Evolutionary conservation across 352 stramenopile species (phyloP), one percentile per base, ranked within the genome.

Genomic region (Globisporangium camurandrum): DNA sequence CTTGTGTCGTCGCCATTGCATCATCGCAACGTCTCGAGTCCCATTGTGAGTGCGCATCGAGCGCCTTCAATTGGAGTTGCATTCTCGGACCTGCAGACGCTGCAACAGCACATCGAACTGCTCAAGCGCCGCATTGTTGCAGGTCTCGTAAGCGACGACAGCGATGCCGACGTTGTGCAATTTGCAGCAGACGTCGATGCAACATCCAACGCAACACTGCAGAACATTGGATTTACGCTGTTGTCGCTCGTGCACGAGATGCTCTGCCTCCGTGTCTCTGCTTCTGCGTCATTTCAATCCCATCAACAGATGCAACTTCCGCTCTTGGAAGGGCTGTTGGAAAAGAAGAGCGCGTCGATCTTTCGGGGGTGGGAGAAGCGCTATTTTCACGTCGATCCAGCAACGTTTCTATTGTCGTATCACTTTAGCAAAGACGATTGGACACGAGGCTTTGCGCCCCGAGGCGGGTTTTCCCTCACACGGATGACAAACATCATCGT

Each of bases 261-360:
- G 62, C 64, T 80, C 19, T 67, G 66, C 0, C 51, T 84, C 39
- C 61, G 67, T 20, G 44, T 75, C 26, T n/a, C n/a, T n/a, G n/a
- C n/a, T n/a, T n/a, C n/a, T n/a, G 65, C 65, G 31, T 62, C 61
- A 0, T 12, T 23, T 8, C 61, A 75, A 27, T 39, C 54, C 43
- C n/a, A n/a, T n/a, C n/a, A n/a, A n/a, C 49, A 52, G 4, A 54
- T 60, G 27, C 64, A 69, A 16, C 37, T 88, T 23, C 76, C 76
- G 3, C 54, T 77, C 20, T 57, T 88, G 17, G 73, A 88, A 59
- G 76, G 76, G n/a, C 59, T 75, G 45, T 51, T 88, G 24, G 76
- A 88, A 38, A 85, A 86, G 59, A 88, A 88, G 55, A 88, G 76
- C 47, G 73, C 71, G 46, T 88, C 76, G 7, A 84, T 88, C 40